Conservation (phyloP, 345 rosid species). For the Euclidium syriacum region DNA sequence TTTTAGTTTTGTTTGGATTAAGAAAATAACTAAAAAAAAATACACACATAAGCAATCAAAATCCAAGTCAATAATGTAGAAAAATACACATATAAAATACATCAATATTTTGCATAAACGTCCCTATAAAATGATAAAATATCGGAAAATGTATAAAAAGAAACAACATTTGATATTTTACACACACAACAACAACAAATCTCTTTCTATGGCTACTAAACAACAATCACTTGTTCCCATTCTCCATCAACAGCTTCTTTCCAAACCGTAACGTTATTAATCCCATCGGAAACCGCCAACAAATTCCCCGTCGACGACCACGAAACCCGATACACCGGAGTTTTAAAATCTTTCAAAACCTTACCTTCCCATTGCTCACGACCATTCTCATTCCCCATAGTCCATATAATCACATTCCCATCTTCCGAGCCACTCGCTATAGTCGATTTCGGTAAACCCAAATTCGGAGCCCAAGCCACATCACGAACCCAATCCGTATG, state of each 20-base stretch:
- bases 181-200: background rate
- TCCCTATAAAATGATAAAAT: background rate
- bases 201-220: conserved; percentile 49
- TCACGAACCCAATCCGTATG: conserved; percentile 67
- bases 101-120: background rate
- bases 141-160: too few relatives aligned
- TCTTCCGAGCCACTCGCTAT: conserved; percentile 64
- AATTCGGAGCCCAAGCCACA: conserved; percentile 70
- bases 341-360: conserved; percentile 54
- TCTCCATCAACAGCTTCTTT: conserved; percentile 57
- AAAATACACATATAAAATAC: too few relatives aligned
- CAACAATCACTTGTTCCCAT: conserved; percentile 53
- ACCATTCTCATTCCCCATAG: conserved; percentile 49
- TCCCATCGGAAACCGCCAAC: conserved; percentile 55
- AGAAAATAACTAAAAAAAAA: too few relatives aligned
- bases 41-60: too few relatives aligned
- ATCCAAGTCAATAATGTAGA: too few relatives aligned
- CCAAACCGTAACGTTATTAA: conserved; percentile 52
- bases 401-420: conserved; percentile 59
- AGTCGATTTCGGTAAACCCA: conserved; percentile 61
- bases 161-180: conserved; percentile 6
- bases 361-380: conserved; percentile 59
- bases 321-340: conserved; percentile 56
- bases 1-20: too few relatives aligned
- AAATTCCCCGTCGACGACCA: conserved; percentile 64